A percentile compares a stretch with the other conserved stretches of the same genome.
phyloP scores from a whole-genome alignment of 2,329 filamentous ascomycete genomes.

The Xylaria sp. region DNA sequence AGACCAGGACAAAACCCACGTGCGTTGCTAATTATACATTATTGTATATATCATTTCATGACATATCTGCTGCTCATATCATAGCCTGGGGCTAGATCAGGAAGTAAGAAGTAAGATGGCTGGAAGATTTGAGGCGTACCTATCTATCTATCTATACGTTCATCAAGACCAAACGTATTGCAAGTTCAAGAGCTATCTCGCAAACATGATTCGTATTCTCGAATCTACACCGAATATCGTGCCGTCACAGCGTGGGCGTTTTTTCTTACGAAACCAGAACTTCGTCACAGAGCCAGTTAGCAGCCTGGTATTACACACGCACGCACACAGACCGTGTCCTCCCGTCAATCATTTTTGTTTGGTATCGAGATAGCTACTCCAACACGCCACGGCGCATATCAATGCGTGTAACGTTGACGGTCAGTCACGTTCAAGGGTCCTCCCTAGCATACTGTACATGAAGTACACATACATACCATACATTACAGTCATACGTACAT shows the following conservation, averaged over 20 bases:
- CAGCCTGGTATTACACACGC: not conserved
- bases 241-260: not conserved
- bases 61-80: not conserved
- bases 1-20: slow-evolving; percentile 9
- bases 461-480: slow-evolving; percentile 24
- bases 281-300: not conserved
- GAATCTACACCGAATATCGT: not conserved
- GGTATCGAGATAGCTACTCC: slow-evolving; percentile 22
- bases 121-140: not conserved
- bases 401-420: slow-evolving; percentile 35
- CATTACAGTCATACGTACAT: not conserved
- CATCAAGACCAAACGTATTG: no score
- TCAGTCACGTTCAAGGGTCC: slow-evolving; percentile 19
- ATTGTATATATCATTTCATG: not conserved
- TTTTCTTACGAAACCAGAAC: not conserved
- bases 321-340: not conserved
- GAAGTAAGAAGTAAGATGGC: not conserved
- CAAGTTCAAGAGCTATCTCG: no score
- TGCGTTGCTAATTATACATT: slow-evolving; percentile 30
- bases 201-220: not conserved
- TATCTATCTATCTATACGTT: not conserved
- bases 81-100: not conserved
- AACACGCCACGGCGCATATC: slow-evolving; percentile 23
- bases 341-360: not conserved
- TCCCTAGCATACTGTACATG: slow-evolving; percentile 15